Evolutionary conservation across 2,329 filamentous ascomycete species (phyloP).

Genomic region (Paraphoma chrysanthemicola): DNA sequence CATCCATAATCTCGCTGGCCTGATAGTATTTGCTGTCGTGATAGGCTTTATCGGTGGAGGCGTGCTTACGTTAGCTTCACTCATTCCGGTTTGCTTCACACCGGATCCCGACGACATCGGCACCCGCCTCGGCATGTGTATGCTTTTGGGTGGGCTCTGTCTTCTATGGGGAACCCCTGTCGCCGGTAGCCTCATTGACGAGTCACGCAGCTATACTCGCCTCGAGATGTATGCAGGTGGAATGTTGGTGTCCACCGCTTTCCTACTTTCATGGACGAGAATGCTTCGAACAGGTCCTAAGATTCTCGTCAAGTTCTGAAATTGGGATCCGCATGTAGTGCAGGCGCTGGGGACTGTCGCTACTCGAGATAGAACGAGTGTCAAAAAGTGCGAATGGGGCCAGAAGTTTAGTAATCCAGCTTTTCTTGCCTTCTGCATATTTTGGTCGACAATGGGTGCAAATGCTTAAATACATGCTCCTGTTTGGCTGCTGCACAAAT

Average conservation of each 20-base stretch:
- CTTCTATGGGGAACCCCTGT: not conserved
- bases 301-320: not conserved
- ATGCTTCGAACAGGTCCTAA: not conserved
- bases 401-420: not conserved
- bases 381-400: not conserved
- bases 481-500: not conserved
- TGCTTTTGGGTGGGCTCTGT: not conserved
- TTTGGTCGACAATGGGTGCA: not conserved
- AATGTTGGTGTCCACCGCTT: not conserved
- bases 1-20: not conserved
- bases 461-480: not conserved
- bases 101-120: not conserved
- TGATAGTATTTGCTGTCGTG: not conserved
- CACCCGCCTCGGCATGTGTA: not conserved
- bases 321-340: not conserved
- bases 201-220: not conserved
- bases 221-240: not conserved
- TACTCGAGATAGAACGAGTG: not conserved
- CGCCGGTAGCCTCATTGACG: not conserved
- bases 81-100: not conserved
- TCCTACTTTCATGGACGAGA: not conserved
- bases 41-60: not conserved
- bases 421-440: not conserved
- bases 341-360: not conserved
- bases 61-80: not conserved